These are phyloP conservation scores for Cetraspora pellucida DNA, from an alignment of 192 early-diverging fungal species.

Conservation along the genomic window DNA sequence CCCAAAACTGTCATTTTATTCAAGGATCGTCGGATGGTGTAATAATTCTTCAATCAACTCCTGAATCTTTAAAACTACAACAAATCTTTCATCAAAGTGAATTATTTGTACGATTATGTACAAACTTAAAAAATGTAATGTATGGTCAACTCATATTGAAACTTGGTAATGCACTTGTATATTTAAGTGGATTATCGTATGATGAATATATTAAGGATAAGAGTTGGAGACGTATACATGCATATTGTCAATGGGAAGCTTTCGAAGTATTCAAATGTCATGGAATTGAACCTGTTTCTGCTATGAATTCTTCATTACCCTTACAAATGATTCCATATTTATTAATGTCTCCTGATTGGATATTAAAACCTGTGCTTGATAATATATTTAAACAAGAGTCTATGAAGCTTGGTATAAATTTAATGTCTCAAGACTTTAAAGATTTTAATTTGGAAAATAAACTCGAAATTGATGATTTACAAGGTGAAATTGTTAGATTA, in stretches of 20 bases:
- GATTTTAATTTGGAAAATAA: not conserved
- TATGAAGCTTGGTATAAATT: not conserved
- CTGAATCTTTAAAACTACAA: not conserved
- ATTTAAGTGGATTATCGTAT: not conserved
- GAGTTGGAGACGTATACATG: not conserved
- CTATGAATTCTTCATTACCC: not conserved
- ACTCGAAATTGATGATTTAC: not conserved
- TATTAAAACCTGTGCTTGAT: not conserved
- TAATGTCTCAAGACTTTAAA: not conserved
- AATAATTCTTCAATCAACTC: not conserved
- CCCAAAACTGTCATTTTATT: not conserved
- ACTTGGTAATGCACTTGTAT: not conserved
- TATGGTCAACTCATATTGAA: not conserved
- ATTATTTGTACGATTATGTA: not conserved
- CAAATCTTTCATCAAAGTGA: not conserved
- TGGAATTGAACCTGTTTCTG: not conserved
- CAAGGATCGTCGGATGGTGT: not conserved
- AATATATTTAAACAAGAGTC: not conserved
- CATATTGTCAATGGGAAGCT: not conserved
- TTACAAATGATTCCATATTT: not conserved
- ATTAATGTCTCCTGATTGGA: not conserved
- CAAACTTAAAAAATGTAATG: not conserved
- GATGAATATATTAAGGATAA: not conserved
- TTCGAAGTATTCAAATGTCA: not conserved
- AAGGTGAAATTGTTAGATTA: slow-evolving; percentile 6